These are phyloP conservation scores for Colletotrichum melonis DNA, from an alignment of 2,329 filamentous ascomycete genomes.

Conservation along the genomic window DNA sequence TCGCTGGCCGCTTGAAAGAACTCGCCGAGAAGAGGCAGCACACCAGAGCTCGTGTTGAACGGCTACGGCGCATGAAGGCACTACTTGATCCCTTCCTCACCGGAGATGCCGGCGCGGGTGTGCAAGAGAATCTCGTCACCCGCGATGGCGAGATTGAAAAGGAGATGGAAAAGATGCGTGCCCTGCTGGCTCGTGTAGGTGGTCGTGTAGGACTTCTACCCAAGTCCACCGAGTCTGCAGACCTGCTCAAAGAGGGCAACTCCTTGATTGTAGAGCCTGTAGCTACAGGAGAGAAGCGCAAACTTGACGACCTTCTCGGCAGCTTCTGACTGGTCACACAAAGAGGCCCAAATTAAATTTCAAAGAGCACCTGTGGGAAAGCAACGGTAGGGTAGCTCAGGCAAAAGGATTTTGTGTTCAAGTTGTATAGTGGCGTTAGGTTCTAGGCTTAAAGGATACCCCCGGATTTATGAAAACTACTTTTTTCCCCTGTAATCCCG, in stretches of 20 bases:
- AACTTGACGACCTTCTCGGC: slow-evolving; percentile 55
- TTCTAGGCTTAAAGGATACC: slow-evolving; percentile 30
- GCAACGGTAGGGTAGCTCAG: background rate
- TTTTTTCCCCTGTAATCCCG: background rate
- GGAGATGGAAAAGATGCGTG: slow-evolving; percentile 75
- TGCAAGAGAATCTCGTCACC: slow-evolving; percentile 76
- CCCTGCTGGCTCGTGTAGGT: slow-evolving; percentile 70
- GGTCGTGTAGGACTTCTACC: slow-evolving; percentile 60
- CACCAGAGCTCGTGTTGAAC: slow-evolving; percentile 54
- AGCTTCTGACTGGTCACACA: slow-evolving; percentile 40
- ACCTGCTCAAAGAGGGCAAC: slow-evolving; percentile 37
- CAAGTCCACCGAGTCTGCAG: slow-evolving; percentile 33
- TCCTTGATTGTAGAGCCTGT: slow-evolving; percentile 47
- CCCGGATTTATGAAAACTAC: background rate
- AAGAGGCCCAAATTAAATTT: too few relatives aligned
- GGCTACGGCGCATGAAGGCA: slow-evolving; percentile 59
- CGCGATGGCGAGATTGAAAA: slow-evolving; percentile 72
- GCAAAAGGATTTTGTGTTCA: background rate
- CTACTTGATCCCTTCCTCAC: slow-evolving; percentile 61
- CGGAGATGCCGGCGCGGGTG: slow-evolving; percentile 46
- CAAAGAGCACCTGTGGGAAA: background rate
- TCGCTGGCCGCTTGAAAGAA: slow-evolving; percentile 59
- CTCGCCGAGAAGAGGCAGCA: slow-evolving; percentile 59
- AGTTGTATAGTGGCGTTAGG: slow-evolving; percentile 12
- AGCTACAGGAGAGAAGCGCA: slow-evolving; percentile 52